Evolutionary conservation across 345 rosid genomes (phyloP).

Genomic region (Populus simonii): DNA sequence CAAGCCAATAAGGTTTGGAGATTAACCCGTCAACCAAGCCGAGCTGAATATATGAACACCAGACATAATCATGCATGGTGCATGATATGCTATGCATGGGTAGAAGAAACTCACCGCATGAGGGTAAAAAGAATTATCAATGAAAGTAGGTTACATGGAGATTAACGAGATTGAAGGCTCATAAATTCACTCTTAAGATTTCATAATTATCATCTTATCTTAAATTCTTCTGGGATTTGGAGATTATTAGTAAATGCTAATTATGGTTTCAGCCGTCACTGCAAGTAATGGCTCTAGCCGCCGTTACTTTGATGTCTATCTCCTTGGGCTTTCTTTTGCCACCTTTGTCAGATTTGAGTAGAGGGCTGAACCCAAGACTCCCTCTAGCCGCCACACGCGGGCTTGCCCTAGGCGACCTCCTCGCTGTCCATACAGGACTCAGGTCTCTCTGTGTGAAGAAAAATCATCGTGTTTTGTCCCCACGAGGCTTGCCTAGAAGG

Average conservation of each 20-base stretch:
- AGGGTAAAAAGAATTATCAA: background rate
- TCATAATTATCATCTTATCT: background rate
- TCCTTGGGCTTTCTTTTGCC: background rate
- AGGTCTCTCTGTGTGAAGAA: background rate
- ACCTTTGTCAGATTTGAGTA: background rate
- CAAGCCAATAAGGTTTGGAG: fast-evolving
- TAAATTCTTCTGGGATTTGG: background rate
- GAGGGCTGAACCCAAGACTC: background rate
- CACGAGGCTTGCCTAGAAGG: background rate
- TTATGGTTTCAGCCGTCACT: background rate
- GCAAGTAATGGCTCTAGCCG: background rate
- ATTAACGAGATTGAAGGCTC: background rate
- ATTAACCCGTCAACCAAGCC: no score
- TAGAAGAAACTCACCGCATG: background rate
- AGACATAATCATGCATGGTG: no score
- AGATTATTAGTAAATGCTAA: background rate
- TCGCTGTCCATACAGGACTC: no score
- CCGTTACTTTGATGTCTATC: background rate
- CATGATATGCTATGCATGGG: no score
- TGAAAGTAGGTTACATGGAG: background rate
- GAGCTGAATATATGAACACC: no score
- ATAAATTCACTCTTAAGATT: background rate
- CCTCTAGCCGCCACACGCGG: background rate
- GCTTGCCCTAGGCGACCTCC: background rate
- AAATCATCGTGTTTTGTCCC: background rate